Evolutionary conservation across 352 stramenopile species (phyloP).

Genomic region (Phytophthora boehmeriae): DNA sequence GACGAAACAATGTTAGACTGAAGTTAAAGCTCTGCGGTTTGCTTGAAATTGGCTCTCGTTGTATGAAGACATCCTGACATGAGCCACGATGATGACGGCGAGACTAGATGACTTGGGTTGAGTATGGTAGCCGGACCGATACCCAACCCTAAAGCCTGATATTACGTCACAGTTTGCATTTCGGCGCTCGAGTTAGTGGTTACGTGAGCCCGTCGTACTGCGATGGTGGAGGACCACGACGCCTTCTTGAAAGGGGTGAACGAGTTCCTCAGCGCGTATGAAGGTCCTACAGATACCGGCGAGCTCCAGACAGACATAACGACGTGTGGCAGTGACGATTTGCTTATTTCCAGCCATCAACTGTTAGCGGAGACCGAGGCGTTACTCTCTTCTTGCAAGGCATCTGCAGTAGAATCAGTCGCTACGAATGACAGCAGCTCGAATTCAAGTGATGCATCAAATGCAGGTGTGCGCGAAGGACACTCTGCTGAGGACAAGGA

Average conservation of each 20-base stretch:
- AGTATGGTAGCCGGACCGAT: not conserved
- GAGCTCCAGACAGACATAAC: not conserved
- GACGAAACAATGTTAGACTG: no score
- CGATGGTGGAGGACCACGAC: not conserved
- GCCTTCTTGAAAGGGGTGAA: not conserved
- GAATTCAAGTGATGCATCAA: no score
- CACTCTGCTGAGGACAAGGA: no score
- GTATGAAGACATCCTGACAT: no score
- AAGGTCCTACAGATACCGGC: not conserved
- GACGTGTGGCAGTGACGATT: not conserved
- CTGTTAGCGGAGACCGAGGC: conserved; percentile 18
- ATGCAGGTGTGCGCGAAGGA: no score
- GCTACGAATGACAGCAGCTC: not conserved
- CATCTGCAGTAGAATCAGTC: not conserved
- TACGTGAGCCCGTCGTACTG: no score
- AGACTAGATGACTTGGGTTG: not conserved
- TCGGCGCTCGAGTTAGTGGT: no score
- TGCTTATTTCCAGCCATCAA: conserved; percentile 14
- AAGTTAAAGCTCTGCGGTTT: no score
- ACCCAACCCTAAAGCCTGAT: not conserved
- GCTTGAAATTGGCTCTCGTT: no score
- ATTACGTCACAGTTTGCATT: not conserved
- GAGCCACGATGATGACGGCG: no score
- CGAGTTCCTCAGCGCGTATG: not conserved
- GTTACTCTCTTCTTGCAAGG: conserved; percentile 6